Base-by-base conservation (phyloP, 768 basidiomycete genomes). In the Pisolithus microcarpus region DNA sequence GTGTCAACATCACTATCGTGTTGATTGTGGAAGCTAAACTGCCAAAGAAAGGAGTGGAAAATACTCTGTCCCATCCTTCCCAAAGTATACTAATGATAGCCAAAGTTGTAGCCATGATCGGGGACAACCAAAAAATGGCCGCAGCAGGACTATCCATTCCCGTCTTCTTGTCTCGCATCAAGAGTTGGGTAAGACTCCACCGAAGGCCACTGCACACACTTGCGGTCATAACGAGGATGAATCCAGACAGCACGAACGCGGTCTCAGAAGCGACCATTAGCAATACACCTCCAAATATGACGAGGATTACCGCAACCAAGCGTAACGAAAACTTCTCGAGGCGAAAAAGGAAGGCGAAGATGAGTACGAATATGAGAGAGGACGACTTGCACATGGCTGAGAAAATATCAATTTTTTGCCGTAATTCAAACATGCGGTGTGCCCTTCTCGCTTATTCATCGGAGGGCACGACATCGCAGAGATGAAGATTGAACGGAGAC, bases 301-400 rank as follows among this genome's bases (percentile, higher is more conserved):
- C 77, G 56, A 80, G 68, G 57, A 99, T 98, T 58, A 99, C 95
- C 31, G 76, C 78, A 54, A 96, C 70, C 21, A 99, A 80, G n/a
- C 85, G 85, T 65, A 86, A 75, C 11, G 95, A 97, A 64, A 91
- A 96, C 13, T 62, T 65, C 70, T 99, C 96, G 53, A 99, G 76
- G 42, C 80, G 82, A 69, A 98, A 95, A 31, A 91, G 67, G 71
- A 99, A 98, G 15, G 96, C 96, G 67, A 98, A 98, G 44, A 83
- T 61, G 34, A 99, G 83, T 43, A 99, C 96, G 67, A 99, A 99
- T 61, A 97, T 89, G 56, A 99, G 77, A 7, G 93, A 90, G 23
- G 96, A 98, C n/a, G 95, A 96, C 73, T 99, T 99, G 83, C 87
- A 88, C 96, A 99, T 99, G 23, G 96, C 96, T 99, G 62, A 1